Evolutionary conservation across 129 eudicot genomes (phyloP).

Genomic region (Dittrichia graveolens): DNA sequence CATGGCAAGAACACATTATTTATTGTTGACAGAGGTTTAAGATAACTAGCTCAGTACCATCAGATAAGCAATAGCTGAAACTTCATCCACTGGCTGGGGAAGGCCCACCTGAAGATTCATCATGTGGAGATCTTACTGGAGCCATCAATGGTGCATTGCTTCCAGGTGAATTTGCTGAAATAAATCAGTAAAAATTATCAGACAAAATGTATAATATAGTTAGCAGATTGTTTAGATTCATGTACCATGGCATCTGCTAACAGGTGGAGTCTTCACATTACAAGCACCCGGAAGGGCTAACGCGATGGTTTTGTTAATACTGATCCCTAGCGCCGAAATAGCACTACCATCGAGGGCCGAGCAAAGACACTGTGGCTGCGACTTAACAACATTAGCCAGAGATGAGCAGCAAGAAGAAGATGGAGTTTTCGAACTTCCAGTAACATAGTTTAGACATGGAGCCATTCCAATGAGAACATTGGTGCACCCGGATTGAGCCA

Average conservation of each 20-base stretch:
- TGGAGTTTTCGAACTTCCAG: constrained; percentile 45
- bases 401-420: constrained; percentile 48
- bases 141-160: constrained; percentile 32
- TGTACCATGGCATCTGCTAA: constrained; percentile 40
- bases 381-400: constrained; percentile 48
- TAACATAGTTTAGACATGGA: constrained; percentile 51
- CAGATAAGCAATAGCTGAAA: background rate
- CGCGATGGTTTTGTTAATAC: constrained; percentile 41
- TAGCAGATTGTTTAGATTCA: background rate
- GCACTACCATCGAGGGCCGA: constrained; percentile 47
- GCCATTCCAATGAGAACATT: constrained; percentile 58
- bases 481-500: constrained; percentile 51
- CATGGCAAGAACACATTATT: constrained; percentile 18
- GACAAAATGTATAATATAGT: background rate
- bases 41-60: background rate
- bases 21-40: constrained; percentile 20
- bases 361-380: constrained; percentile 53
- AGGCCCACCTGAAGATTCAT: constrained; percentile 19
- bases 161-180: constrained; percentile 8
- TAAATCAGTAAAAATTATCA: background rate
- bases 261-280: constrained; percentile 39
- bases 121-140: constrained; percentile 33
- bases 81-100: constrained; percentile 29
- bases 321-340: constrained; percentile 41
- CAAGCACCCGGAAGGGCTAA: constrained; percentile 41